phyloP scores from a whole-genome alignment of 192 early-diverging fungal species.

The Coemansia sp. region DNA sequence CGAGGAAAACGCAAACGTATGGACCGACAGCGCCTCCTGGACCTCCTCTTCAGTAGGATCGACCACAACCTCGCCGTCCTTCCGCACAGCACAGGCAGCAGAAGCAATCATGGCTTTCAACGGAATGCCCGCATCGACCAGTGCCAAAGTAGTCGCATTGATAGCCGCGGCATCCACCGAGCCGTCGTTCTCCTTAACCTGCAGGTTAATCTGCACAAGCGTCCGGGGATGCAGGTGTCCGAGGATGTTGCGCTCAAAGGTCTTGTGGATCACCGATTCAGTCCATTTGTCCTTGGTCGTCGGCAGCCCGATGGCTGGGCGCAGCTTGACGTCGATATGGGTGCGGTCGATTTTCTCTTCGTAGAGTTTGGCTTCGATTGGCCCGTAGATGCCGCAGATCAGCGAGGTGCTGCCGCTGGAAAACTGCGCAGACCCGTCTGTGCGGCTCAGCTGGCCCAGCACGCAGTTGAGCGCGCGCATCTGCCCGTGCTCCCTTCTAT shows the following conservation, averaged over 20 bases:
- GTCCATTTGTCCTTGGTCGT: conserved; percentile 70
- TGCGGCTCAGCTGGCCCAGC: conserved; percentile 66
- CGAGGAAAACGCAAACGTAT: conserved; percentile 75
- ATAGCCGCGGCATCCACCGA: conserved; percentile 71
- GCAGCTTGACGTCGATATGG: conserved; percentile 73
- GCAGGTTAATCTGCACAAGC: conserved; percentile 78
- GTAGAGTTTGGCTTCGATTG: conserved; percentile 76
- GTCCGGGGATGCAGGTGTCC: conserved; percentile 85
- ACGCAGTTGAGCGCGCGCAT: conserved; percentile 69
- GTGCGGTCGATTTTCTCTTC: conserved; percentile 91
- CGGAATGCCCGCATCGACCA: conserved; percentile 89
- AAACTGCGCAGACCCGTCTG: conserved; percentile 86
- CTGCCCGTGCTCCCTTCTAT: conserved; percentile 57
- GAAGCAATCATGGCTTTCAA: conserved; percentile 66
- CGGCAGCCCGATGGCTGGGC: conserved; percentile 63
- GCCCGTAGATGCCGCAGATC: conserved; percentile 79
- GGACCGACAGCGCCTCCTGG: conserved; percentile 65
- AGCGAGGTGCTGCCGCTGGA: conserved; percentile 73
- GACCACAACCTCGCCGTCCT: conserved; percentile 59
- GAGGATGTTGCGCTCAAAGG: conserved; percentile 73
- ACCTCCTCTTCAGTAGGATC: conserved; percentile 81
- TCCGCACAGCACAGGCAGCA: conserved; percentile 67
- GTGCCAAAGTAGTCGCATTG: conserved; percentile 79
- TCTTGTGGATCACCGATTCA: conserved; percentile 66
- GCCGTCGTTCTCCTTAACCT: conserved; percentile 84